Evolutionary conservation across 345 rosid species (phyloP).

Genomic region (Brassica carinata): DNA sequence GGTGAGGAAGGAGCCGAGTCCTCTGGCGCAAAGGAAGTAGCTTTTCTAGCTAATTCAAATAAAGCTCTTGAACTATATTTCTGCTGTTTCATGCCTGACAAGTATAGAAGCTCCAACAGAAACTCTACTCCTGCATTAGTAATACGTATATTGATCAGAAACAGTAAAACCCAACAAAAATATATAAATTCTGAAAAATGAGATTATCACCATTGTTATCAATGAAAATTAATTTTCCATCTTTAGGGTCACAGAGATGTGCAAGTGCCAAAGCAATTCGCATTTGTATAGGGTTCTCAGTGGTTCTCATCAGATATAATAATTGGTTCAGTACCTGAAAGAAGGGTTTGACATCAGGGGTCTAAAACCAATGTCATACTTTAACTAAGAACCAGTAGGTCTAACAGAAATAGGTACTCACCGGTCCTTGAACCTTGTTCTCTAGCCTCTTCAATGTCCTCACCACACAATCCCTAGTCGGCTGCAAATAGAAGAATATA

Average conservation of each 20-base stretch:
- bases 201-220: conserved; percentile 58
- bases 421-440: conserved; percentile 66
- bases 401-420: conserved; percentile 38
- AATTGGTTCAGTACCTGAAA: conserved; percentile 58
- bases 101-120: conserved; percentile 59
- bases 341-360: background rate
- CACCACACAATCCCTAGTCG: conserved; percentile 68
- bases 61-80: conserved; percentile 56
- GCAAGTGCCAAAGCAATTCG: conserved; percentile 70
- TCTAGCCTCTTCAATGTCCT: conserved; percentile 71
- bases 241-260: conserved; percentile 65
- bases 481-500: conserved; percentile 42
- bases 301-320: conserved; percentile 55
- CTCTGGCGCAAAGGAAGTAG: conserved; percentile 48
- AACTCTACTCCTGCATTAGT: conserved; percentile 53
- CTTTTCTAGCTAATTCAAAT: conserved; percentile 59
- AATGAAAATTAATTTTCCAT: conserved; percentile 57
- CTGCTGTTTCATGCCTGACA: conserved; percentile 55
- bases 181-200: background rate
- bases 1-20: conserved; percentile 73
- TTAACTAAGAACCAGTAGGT: background rate
- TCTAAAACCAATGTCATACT: conserved; percentile 5
- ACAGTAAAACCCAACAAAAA: conserved; percentile 7
- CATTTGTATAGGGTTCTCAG: conserved; percentile 53
- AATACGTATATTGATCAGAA: background rate